These are phyloP conservation scores for Xylaria grammica DNA, from an alignment of 495 filamentous ascomycete genomes.

Conservation along the genomic window DNA sequence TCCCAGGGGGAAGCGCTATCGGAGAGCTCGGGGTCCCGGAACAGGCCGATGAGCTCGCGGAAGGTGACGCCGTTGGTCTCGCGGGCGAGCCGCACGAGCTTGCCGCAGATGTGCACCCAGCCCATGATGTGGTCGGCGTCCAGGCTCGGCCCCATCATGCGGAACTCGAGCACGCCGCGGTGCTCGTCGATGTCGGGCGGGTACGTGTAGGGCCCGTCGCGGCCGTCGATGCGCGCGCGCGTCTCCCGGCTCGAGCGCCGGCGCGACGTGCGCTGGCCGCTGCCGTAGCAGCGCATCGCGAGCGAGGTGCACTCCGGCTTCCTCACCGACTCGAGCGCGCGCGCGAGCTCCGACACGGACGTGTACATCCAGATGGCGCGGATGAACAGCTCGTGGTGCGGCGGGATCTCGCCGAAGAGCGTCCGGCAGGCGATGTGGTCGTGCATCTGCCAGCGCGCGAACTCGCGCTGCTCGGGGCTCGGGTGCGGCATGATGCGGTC, in stretches of 20 bases:
- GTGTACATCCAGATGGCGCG: too few relatives aligned
- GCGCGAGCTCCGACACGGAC: not conserved
- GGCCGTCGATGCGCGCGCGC: too few relatives aligned
- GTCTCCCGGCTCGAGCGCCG: not conserved
- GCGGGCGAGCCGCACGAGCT: not conserved
- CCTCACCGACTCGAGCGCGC: not conserved
- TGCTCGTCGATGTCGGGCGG: not conserved
- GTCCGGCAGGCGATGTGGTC: not conserved
- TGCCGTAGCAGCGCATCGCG: not conserved
- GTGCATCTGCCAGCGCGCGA: not conserved
- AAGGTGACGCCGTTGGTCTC: not conserved
- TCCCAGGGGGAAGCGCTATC: too few relatives aligned
- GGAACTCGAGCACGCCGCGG: conserved; percentile 5
- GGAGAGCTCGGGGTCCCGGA: not conserved
- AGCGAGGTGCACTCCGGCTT: not conserved
- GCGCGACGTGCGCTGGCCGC: not conserved
- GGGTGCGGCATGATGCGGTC: not conserved
- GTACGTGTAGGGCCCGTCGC: not conserved
- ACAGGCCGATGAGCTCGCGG: not conserved
- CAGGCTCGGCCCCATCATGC: not conserved
- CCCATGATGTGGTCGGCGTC: not conserved
- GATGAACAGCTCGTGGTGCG: too few relatives aligned
- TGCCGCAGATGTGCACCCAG: not conserved
- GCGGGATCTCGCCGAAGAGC: too few relatives aligned
- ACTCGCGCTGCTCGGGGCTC: not conserved